These are phyloP conservation scores for Phalaenopsis equestris DNA, from an alignment of 106 monocot species.

Conservation along the genomic window DNA sequence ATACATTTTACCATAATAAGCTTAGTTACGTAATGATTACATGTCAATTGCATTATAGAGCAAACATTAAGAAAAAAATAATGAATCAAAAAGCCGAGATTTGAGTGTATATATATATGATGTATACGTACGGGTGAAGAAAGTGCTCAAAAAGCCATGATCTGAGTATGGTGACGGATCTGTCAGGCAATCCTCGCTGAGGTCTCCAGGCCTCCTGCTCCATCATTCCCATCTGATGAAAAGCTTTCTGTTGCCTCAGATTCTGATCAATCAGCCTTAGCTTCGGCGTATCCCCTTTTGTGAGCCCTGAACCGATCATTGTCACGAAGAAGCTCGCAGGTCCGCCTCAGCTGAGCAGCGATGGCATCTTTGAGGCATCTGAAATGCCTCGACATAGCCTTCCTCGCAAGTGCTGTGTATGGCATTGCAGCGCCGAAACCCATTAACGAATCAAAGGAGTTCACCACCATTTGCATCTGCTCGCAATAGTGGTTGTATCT, in stretches of 20 bases:
- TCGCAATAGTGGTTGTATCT: constrained; percentile 96
- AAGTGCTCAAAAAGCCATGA: constrained; percentile 99
- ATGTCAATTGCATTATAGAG: too few species aligned
- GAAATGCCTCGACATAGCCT: constrained; percentile 97
- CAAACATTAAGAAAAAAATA: too few species aligned
- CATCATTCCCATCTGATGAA: constrained; percentile 93
- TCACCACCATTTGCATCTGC: constrained; percentile 97
- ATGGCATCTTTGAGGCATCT: constrained; percentile 91
- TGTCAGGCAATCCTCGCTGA: constrained; percentile 84
- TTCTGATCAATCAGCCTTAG: constrained; percentile 67
- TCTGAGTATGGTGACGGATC: constrained; percentile 71
- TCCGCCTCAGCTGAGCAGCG: constrained; percentile 46
- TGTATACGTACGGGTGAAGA: constrained; percentile 80
- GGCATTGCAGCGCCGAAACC: constrained; percentile 83
- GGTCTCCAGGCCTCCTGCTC: constrained; percentile 97
- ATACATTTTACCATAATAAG: too few species aligned
- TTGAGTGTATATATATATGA: not conserved
- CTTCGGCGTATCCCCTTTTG: constrained; percentile 91
- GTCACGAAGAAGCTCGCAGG: constrained; percentile 77
- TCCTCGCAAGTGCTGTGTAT: constrained; percentile 90
- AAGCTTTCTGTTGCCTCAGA: constrained; percentile 81
- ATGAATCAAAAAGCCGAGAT: too few species aligned
- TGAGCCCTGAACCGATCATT: constrained; percentile 71
- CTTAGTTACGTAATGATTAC: too few species aligned
- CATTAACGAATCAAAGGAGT: constrained; percentile 89